phyloP scores from a whole-genome alignment of 805 yeast genomes.

The Nakazawaea pomicola region DNA sequence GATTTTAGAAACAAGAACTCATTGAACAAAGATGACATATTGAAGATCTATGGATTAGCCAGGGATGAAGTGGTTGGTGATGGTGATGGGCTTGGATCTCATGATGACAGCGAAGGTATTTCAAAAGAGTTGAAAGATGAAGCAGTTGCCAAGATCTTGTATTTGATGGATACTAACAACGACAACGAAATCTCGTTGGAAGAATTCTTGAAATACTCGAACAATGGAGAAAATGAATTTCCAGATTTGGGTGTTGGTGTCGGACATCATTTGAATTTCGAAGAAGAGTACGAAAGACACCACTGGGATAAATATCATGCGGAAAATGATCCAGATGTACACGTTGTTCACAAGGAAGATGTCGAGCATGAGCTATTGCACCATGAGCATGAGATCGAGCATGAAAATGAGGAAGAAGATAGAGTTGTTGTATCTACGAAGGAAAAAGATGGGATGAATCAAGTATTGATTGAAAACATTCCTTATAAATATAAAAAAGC shows the following conservation, averaged over 20 bases:
- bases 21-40: constrained; percentile 56
- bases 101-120: constrained; percentile 58
- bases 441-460: constrained; percentile 31
- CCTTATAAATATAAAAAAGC: constrained; percentile 28
- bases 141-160: constrained; percentile 52
- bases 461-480: constrained; percentile 30
- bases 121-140: constrained; percentile 49
- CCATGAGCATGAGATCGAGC: constrained; percentile 82
- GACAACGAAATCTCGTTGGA: constrained; percentile 62
- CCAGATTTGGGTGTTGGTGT: constrained; percentile 94
- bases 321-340: constrained; percentile 77
- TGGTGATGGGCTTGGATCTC: constrained; percentile 87
- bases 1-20: constrained; percentile 59
- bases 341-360: constrained; percentile 79
- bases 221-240: constrained; percentile 55
- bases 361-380: constrained; percentile 81
- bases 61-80: constrained; percentile 74
- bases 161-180: constrained; percentile 56
- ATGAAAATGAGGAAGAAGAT: constrained; percentile 30
- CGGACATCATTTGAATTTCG: constrained; percentile 93
- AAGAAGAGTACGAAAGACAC: constrained; percentile 88
- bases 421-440: constrained; percentile 31
- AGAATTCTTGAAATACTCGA: constrained; percentile 64
- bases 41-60: constrained; percentile 75
- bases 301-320: constrained; percentile 85